phyloP scores from a whole-genome alignment of 2,329 filamentous ascomycete species.

The Thielaviopsis populi region DNA sequence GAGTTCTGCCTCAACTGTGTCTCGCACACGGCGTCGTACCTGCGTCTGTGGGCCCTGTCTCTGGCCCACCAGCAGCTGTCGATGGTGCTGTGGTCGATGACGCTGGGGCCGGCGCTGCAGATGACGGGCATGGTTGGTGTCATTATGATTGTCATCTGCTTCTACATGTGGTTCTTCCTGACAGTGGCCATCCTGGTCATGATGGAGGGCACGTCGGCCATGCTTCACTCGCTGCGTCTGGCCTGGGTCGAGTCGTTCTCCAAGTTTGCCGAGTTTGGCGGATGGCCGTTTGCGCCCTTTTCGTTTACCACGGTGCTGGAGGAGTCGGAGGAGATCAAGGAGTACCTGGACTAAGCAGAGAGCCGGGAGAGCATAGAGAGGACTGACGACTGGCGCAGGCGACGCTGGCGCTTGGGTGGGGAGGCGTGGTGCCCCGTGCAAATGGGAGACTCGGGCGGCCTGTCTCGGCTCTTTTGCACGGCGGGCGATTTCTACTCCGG shows the following conservation, averaged over 20 bases:
- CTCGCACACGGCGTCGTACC: conserved; percentile 95
- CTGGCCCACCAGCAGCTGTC: conserved; percentile 96
- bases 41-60: conserved; percentile 94
- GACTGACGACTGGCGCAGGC: neutral
- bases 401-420: too few species aligned
- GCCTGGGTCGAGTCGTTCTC: conserved; percentile 98
- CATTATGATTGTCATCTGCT: conserved; percentile 66
- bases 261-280: conserved; percentile 88
- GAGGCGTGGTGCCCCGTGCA: too few species aligned
- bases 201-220: conserved; percentile 93
- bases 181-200: conserved; percentile 57
- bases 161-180: conserved; percentile 85
- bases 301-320: conserved; percentile 74
- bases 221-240: conserved; percentile 72
- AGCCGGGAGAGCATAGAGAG: neutral
- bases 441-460: too few species aligned
- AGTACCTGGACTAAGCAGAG: conserved; percentile 33
- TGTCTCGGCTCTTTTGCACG: too few species aligned
- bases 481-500: too few species aligned
- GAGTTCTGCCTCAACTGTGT: conserved; percentile 99
- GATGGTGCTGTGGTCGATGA: conserved; percentile 94
- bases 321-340: conserved; percentile 54
- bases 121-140: conserved; percentile 53
- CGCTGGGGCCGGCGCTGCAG: conserved; percentile 60
- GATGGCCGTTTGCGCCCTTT: conserved; percentile 75